Base-by-base conservation (phyloP, 768 basidiomycete species). In the Hericium rajendrae region DNA sequence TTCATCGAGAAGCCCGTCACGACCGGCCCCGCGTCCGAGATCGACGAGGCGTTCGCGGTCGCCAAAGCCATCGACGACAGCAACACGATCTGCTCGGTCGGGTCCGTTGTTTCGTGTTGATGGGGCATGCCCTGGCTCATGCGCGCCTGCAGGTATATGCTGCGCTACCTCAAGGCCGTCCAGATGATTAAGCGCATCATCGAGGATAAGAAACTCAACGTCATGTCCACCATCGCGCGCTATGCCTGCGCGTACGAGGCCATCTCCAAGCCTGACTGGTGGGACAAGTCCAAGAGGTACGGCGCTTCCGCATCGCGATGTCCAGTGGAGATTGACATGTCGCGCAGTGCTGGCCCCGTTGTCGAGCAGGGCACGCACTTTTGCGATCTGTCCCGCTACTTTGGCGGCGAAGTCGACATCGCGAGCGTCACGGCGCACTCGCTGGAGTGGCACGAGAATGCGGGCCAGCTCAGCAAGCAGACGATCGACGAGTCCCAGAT, bases 121-220 rank as follows among this genome's bases (percentile, higher is more conserved):
- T 62, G 41, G 32, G 12, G 37, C 18, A 13, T 8, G 56, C 16
- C 46, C 28, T 46, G n/a, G 20, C 40, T 16, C 26, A 38, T 49
- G 24, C 16, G 49, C 46, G 43, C 32, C 38, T 20, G 5, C 26
- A 91, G 91, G 58, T 93, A 92, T 69, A 97, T 97, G 93, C 76
- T 97, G 61, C 84, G 93, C 61, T 94, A 95, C 74, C 78, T 95
- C 65, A 88, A 87, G 71, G 94, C 88, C 37, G 91, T 95, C 20
- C 93, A 97, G 73, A 86, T 85, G 80, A 97, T 97, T 91, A 94
- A 95, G 74, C 81, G 87, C 59, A 94, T 97, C 70, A 89, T 99
- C 68, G 77, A 90, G 67, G 92, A 95, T 61, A 97, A 97, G 70
- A 82, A 91, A 67, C 78, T 99, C 58, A 88, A 87, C 20, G 94